Conservation (phyloP, 176 grass and related monocot species). For the Carex myosuroides region DNA sequence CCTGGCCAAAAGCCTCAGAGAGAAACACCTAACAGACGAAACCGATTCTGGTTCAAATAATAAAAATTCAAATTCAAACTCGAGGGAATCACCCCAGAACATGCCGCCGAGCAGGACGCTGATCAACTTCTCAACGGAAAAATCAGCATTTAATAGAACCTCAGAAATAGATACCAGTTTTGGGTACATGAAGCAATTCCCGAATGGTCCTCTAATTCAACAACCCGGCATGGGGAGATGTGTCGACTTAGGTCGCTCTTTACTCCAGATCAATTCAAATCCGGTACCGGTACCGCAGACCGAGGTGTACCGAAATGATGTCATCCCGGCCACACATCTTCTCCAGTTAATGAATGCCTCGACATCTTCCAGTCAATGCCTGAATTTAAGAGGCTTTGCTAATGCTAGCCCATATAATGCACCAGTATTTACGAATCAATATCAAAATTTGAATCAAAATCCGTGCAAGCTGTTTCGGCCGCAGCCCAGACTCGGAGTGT, state of each 20-base stretch:
- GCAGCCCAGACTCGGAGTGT: constrained; percentile 56
- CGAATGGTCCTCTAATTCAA: constrained; percentile 21
- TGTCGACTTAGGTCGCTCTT: constrained; percentile 23
- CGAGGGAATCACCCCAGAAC: constrained; percentile 14
- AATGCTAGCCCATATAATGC: constrained; percentile 1
- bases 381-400: constrained; percentile 23
- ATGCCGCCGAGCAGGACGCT: constrained; percentile 8
- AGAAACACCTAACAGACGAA: constrained; percentile 33
- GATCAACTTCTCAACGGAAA: constrained; percentile 28
- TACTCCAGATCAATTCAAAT: constrained; percentile 27
- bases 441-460: constrained; percentile 30
- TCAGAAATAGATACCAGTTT: constrained; percentile 18
- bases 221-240: not conserved
- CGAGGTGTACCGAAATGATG: constrained; percentile 35
- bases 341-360: constrained; percentile 52
- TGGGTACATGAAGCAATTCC: constrained; percentile 25
- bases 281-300: not conserved
- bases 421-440: constrained; percentile 27
- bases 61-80: constrained; percentile 24
- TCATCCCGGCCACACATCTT: constrained; percentile 47
- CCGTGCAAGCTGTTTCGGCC: constrained; percentile 41
- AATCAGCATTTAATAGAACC: constrained; percentile 13
- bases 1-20: constrained; percentile 48
- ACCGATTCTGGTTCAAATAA: constrained; percentile 14
- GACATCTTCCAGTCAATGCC: constrained; percentile 22